A percentile compares a stretch with the other conserved stretches of the same genome.
Evolutionary conservation across 345 rosid genomes (phyloP).

Genomic region (Acer negundo): DNA sequence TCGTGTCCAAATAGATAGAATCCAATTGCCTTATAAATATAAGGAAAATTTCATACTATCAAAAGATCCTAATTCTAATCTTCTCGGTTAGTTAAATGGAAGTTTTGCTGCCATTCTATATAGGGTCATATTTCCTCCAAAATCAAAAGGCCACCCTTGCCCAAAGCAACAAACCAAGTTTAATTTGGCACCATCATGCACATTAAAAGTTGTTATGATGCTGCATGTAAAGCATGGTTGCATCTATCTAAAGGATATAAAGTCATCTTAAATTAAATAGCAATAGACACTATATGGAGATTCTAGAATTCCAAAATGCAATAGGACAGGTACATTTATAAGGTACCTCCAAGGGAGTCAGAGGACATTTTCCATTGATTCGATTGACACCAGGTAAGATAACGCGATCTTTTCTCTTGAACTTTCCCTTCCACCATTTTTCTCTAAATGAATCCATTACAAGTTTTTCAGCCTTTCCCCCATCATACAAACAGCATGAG

Average conservation of each 20-base stretch:
- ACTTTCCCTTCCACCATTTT: conserved; percentile 81
- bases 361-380: conserved; percentile 86
- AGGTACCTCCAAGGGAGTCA: conserved; percentile 91
- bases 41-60: not conserved
- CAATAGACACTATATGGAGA: not conserved
- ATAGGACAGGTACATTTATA: not conserved
- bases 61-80: not conserved
- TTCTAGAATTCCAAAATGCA: conserved; percentile 15
- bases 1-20: not conserved
- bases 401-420: conserved; percentile 68
- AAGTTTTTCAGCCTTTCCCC: conserved; percentile 69
- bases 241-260: not conserved
- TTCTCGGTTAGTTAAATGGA: not conserved
- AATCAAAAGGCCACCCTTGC: not conserved
- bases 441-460: conserved; percentile 74
- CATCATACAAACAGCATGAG: conserved; percentile 91
- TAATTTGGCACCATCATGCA: not conserved
- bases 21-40: not conserved
- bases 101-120: conserved; percentile 1
- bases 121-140: conserved; percentile 9
- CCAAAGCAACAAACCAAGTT: not conserved
- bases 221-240: not conserved
- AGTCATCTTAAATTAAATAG: not conserved
- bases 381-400: conserved; percentile 76
- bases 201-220: not conserved